Evolutionary conservation across 139 green algal species (phyloP).

Genomic region (Tetraselmis striata): DNA sequence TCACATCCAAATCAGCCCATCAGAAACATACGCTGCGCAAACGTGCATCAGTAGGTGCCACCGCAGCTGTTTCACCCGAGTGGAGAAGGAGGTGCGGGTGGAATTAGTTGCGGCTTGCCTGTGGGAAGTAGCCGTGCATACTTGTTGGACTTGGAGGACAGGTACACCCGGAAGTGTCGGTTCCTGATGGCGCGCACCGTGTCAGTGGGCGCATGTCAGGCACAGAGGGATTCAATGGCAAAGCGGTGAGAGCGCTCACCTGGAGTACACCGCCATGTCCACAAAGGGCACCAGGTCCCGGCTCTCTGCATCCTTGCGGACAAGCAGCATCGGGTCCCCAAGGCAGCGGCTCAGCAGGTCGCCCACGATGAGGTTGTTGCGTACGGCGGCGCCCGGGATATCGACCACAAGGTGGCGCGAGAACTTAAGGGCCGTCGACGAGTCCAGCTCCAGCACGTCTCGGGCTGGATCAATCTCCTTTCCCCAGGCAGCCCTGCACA

Average conservation of each 20-base stretch:
- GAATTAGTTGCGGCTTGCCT: constrained; percentile 1
- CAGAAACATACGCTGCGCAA: background rate
- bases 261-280: constrained; percentile 67
- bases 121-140: constrained; percentile 41
- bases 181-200: constrained; percentile 21
- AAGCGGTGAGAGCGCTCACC: constrained; percentile 4
- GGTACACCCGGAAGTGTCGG: constrained; percentile 67
- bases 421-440: constrained; percentile 64
- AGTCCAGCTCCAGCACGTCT: constrained; percentile 65
- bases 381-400: constrained; percentile 49
- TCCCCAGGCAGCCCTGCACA: background rate
- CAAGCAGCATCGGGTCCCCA: constrained; percentile 17
- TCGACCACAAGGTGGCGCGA: constrained; percentile 69
- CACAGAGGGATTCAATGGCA: background rate
- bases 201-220: background rate
- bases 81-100: too few relatives aligned
- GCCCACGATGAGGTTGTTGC: constrained; percentile 44
- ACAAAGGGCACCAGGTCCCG: constrained; percentile 30
- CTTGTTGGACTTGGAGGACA: constrained; percentile 69
- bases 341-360: constrained; percentile 24
- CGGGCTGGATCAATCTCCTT: background rate
- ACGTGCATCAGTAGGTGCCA: background rate
- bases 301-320: constrained; percentile 7
- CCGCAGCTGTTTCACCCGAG: background rate
- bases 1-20: background rate